Evolutionary conservation across 148 eudicot genomes (phyloP), one percentile per base, ranked within the genome.

Genomic region (Vaccinium myrtillus): DNA sequence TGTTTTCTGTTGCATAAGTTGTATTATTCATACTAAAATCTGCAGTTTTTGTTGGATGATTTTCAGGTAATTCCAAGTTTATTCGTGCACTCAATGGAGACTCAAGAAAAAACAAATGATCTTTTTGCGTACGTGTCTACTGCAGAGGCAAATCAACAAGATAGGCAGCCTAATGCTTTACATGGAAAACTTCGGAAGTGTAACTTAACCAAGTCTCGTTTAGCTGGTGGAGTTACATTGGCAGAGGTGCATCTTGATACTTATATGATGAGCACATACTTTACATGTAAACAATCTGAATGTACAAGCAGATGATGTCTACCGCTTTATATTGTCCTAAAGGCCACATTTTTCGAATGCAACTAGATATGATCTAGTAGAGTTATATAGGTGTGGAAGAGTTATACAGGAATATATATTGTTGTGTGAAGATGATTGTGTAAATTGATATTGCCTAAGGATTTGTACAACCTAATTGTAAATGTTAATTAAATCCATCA

Each of bases 121-220:
- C 73, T 92, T 23, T 92, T 89, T 89, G 98, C 98, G 30, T 96
- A 96, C 86, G 74, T 94, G 59, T 91, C 91, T 63, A 82, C 87
- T n/a, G 89, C 89, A 87, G 92, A 65, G 85, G 84, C 81, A 27
- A 86, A 83, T 59, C 81, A 81, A 77, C 81, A 77, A 71, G 85
- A 88, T 56, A 86, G 75, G 54, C 83, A 87, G 83, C 77, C 86
- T 50, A 87, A 81, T 8, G 61, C 73, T 58, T 39, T 81, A 54
- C 30, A 49, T 59, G 91, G 93, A 39, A 93, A 91, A 82, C 84
- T 96, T 58, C 88, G 89, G 83, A 96, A 94, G 86, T 93, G 94
- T 87, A 96, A 93, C 86, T 85, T 96, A 67, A 90, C 91, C 43
- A 76, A 91, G 67, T 88, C 92, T 89, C 92, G 88, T 85, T 51